A percentile compares a stretch with the other conserved stretches of the same genome.
phyloP scores from a whole-genome alignment of 208 protist species.

The Blastocrithidia nonstop region DNA sequence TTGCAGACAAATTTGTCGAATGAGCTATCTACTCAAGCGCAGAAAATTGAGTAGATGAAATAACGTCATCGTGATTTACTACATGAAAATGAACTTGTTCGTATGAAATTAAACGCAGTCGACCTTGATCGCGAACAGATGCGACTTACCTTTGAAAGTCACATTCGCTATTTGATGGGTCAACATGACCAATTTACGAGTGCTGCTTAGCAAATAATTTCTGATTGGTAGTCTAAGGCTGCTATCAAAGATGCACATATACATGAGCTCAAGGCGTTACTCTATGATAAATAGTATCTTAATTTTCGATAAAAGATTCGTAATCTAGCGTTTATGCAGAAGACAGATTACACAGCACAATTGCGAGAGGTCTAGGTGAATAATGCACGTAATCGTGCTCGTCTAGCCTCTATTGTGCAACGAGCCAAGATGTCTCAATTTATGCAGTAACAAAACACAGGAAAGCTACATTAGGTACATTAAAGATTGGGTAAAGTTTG shows the following conservation, averaged over 20 bases:
- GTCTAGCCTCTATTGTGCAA: constrained; percentile 30
- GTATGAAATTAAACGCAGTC: constrained; percentile 15
- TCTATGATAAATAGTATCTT: constrained; percentile 62
- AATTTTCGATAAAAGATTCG: constrained; percentile 42
- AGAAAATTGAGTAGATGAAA: constrained; percentile 49
- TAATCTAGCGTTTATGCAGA: constrained; percentile 28
- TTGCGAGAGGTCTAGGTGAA: constrained; percentile 49
- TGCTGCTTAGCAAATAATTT: constrained; percentile 32
- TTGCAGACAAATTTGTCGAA: constrained; percentile 28
- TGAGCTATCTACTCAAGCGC: constrained; percentile 17
- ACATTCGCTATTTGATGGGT: constrained; percentile 31
- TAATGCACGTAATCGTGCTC: constrained; percentile 25
- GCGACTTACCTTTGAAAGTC: constrained; percentile 38
- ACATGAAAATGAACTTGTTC: constrained; percentile 23
- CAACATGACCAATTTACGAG: constrained; percentile 43
- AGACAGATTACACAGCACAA: constrained; percentile 36
- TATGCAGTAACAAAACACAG: constrained; percentile 26
- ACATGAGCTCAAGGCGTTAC: constrained; percentile 28
- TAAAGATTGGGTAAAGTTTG: constrained; percentile 7
- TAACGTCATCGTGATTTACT: constrained; percentile 28
- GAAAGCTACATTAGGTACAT: constrained; percentile 22
- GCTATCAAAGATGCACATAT: constrained; percentile 27
- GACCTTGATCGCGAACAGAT: constrained; percentile 20
- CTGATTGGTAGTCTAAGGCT: constrained; percentile 51
- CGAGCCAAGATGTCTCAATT: constrained; percentile 23